Evolutionary conservation across 495 filamentous ascomycete genomes (phyloP), one percentile per base, ranked within the genome.

Genomic region (Podospora bellae-mahoneyi): DNA sequence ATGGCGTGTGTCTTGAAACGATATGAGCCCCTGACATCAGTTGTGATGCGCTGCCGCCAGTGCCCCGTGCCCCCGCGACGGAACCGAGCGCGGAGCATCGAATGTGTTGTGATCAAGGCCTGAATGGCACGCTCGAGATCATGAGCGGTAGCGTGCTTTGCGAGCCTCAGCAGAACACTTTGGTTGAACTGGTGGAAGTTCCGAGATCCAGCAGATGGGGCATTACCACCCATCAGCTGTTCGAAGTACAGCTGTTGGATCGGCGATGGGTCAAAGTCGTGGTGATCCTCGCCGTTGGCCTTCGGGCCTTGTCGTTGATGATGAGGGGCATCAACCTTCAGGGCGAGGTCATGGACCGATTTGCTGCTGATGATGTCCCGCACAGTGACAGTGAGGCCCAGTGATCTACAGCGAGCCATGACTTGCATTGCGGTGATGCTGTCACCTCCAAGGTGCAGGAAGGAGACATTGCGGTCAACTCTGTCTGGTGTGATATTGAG

Each of bases 81-180:
- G 70, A 88, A 89, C 2, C 87, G 81, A 16, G 84, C 84, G 2
- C 87, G 81, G 13, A 91, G 81, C 88, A 91, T 90, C 0, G 87
- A 85, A 68, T 91, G 88, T 0, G 82, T 81, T 3, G 73, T 70
- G 4, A 89, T 78, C 20, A 91, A 73, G 0, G 79, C 80, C 27
- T 85, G 79, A 23, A 87, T 69, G 4, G 80, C 84, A 30, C 73
- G 72, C 0, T 67, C 71, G 0, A 89, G 65, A 0, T 76, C 73
- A 0, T 68, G 13, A 5, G 80, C 73, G 30, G 78, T 71, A 13
- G 84, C 66, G 0, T 66, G 61, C 39, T 76, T 77, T 55, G 78
- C 81, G 5, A 89, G 55, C 0, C 82, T 81, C 1, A 88, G 80
- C 1, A 87, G 72, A 34, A 89, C 80, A 55, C 87, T 87, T 68